Base-by-base conservation (phyloP, 805 yeast species). In the Candida caryicola region DNA sequence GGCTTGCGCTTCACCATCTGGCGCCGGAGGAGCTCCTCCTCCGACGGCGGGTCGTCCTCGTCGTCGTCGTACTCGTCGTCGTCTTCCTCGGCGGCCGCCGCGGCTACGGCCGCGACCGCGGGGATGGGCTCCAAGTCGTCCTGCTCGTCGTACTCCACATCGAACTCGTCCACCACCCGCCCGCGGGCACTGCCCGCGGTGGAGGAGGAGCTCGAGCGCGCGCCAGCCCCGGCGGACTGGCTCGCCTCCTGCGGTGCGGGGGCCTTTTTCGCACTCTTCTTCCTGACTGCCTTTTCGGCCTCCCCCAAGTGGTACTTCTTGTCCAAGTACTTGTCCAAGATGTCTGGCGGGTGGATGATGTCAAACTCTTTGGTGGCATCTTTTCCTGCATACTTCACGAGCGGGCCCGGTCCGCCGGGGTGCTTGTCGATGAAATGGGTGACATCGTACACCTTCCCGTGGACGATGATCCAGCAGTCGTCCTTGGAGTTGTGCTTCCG, bases 271-370 rank as follows among this genome's bases (percentile, higher is more conserved):
- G 8, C 5, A 31, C 36, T 36, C 8, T 29, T 34, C 23, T 19
- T 34, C 17, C 28, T 29, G 17, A 25, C 32, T 17, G 32, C 36
- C 33, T 38, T 44, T 17, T 52, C 65, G 6, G 64, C 67, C 8
- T 56, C 62, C 1, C 74, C 74, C 34, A 53, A 48, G 41, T 63
- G 71, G 27, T 54, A 56, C 40, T 66, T 53, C 4, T 51, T 46
- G 2, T 59, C 95, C 27, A 86, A 60, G 50, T 79, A 80, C 53
- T 81, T 81, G 19, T 77, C 80, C 37, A 91, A 70, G 5, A 87
- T 84, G 51, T 89, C 96, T n/a, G 82, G 77, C 0, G 98, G 93
- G 60, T 91, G 99, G 43, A 91, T 73, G 14, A 95, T 96, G 42
- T 83, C 86, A 55, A 88, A 91, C 7, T 86, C 79, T 50, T 82